These are phyloP conservation scores for Linnemannia hyalina DNA, from an alignment of 192 early-diverging fungal species.

Conservation along the genomic window DNA sequence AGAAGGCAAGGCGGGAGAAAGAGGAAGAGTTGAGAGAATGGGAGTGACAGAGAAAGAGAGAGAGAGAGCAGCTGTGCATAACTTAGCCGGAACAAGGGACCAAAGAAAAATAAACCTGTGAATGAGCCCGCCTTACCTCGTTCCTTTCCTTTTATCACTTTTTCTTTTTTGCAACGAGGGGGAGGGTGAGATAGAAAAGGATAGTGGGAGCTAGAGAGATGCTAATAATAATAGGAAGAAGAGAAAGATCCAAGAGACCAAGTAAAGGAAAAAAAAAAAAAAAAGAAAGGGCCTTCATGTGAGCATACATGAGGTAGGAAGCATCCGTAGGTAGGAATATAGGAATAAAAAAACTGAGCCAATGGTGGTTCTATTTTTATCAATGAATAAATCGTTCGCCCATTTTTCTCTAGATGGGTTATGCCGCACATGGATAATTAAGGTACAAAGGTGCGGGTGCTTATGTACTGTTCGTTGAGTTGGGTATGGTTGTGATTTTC, in stretches of 20 bases:
- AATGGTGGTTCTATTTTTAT: constrained; percentile 10
- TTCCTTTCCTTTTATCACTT: constrained; percentile 7
- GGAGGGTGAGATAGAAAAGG: not conserved
- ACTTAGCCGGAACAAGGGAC: not conserved
- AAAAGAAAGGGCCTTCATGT: constrained; percentile 7
- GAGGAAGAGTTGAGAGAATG: not conserved
- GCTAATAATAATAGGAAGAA: constrained; percentile 27
- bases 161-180: not conserved
- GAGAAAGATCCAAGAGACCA: not conserved
- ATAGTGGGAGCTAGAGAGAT: not conserved
- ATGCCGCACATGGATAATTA: no score
- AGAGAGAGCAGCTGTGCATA: not conserved
- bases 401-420: not conserved
- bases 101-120: not conserved
- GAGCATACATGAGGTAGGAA: constrained; percentile 8
- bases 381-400: not conserved
- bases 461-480: not conserved
- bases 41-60: not conserved
- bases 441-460: not conserved
- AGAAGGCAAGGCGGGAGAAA: not conserved
- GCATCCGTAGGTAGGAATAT: not conserved
- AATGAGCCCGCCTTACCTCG: constrained; percentile 39
- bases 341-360: not conserved
- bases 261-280: no score
- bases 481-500: not conserved